Evolutionary conservation across 1,284 basidiomycete species (phyloP), one percentile per base, ranked within the genome.

Genomic region (Grifola frondosa): DNA sequence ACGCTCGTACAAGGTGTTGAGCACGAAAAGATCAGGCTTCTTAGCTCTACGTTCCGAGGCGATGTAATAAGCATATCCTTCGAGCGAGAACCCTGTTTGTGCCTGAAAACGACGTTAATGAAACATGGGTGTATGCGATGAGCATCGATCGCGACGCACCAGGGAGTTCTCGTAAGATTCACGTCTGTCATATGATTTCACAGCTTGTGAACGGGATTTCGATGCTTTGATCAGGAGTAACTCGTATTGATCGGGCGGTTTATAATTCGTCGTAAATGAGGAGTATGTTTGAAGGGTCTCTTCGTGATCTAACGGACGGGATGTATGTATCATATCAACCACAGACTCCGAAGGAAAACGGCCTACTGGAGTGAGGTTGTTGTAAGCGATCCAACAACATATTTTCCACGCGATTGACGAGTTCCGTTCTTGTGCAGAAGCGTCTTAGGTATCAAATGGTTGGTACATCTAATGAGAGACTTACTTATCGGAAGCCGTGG

Each of bases 271-370:
- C 15, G 91, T 88, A 65, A 95, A 96, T 0, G 84, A 79, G 2
- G 93, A 96, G 62, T 94, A 97, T 3, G 78, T 72, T 56, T 90
- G 81, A 43, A 86, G 84, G 0, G 91, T 94, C 15, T 86, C 78
- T 28, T 91, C 87, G 40, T 84, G 75, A 50, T 76, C 83, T 86
- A 48, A 22, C 32, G 30, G 31, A 21, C 37, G 9, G 35, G 30
- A 35, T 39, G 8, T 34, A 19, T 9, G 4, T 13, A 37, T 3
- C 3, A 26, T 19, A 11, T n/a, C n/a, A n/a, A n/a, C n/a, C n/a
- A n/a, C n/a, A n/a, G n/a, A n/a, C n/a, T n/a, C n/a, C 13, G 20
- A 19, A 8, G 9, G 15, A 1, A n/a, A n/a, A n/a, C n/a, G 11
- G 64, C 71, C 34, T 55, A 87, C 86, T 79, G 28, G 80, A 73